phyloP scores from a whole-genome alignment of 1,139 yeast genomes.

The Pichia sp. region DNA sequence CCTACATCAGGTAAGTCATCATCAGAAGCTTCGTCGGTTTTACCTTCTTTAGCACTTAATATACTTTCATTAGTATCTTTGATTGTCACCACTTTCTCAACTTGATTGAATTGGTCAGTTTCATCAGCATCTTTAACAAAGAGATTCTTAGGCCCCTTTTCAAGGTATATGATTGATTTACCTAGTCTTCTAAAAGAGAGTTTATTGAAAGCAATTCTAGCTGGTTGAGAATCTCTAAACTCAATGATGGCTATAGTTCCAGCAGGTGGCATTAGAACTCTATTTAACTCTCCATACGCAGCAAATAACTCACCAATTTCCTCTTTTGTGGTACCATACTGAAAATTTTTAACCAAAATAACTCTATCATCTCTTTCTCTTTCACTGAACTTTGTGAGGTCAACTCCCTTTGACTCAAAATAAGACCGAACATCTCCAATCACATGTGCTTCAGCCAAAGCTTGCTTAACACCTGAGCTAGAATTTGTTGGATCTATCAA shows the following conservation, averaged over 20 bases:
- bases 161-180: conserved; percentile 77
- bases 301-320: conserved; percentile 79
- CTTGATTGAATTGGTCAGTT: conserved; percentile 29
- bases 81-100: conserved; percentile 33
- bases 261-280: conserved; percentile 90
- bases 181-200: conserved; percentile 83
- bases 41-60: conserved; percentile 24
- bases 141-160: conserved; percentile 85
- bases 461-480: conserved; percentile 92
- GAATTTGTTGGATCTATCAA: conserved; percentile 83
- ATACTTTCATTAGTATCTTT: conserved; percentile 38
- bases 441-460: conserved; percentile 94
- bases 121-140: conserved; percentile 53
- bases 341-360: conserved; percentile 81
- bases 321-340: conserved; percentile 72
- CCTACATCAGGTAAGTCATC: conserved; percentile 37
- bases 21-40: conserved; percentile 23
- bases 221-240: conserved; percentile 74
- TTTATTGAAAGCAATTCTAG: conserved; percentile 83
- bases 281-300: conserved; percentile 69
- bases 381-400: conserved; percentile 61
- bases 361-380: conserved; percentile 77
- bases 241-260: conserved; percentile 97
- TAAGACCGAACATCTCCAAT: conserved; percentile 84
- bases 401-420: conserved; percentile 81